Evolutionary conservation across 2,329 filamentous ascomycete genomes (phyloP).

Genomic region (Aureobasidium zeae): DNA sequence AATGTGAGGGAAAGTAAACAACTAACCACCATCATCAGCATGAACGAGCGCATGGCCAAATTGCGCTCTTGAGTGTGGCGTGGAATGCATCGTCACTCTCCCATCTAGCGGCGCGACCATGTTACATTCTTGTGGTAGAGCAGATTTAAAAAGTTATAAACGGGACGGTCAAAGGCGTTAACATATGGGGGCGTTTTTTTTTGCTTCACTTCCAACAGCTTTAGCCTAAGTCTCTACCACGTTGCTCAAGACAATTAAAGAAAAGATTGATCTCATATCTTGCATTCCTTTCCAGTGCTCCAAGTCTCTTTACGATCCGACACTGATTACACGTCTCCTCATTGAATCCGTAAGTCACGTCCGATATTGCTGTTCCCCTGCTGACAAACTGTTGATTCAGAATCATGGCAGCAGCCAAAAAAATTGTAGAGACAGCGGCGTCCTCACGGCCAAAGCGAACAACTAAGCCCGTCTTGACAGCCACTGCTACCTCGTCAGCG

Average conservation of each 20-base stretch:
- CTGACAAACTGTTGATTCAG: neutral
- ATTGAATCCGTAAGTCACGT: too few species aligned
- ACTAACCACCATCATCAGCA: slow-evolving; percentile 20
- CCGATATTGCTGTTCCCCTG: neutral
- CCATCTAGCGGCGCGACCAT: neutral
- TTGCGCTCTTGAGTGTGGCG: slow-evolving; percentile 16
- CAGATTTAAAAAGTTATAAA: slow-evolving; percentile 12
- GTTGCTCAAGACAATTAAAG: neutral
- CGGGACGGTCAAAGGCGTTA: slow-evolving; percentile 9
- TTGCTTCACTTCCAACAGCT: slow-evolving; percentile 4
- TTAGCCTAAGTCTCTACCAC: too few species aligned
- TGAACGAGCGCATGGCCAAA: slow-evolving; percentile 41
- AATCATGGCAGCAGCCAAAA: slow-evolving; percentile 1
- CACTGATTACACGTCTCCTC: too few species aligned
- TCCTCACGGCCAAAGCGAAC: slow-evolving; percentile 4
- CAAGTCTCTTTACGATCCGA: too few species aligned
- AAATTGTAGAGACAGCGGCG: neutral
- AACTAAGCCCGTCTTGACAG: neutral
- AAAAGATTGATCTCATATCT: neutral
- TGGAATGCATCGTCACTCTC: neutral
- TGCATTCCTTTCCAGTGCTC: too few species aligned
- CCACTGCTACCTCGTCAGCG: neutral
- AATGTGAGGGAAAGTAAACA: neutral
- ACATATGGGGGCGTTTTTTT: neutral
- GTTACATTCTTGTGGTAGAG: slow-evolving; percentile 10